Evolutionary conservation across 495 filamentous ascomycete species (phyloP), one percentile per base, ranked within the genome.

Genomic region (Xylaria sp.): DNA sequence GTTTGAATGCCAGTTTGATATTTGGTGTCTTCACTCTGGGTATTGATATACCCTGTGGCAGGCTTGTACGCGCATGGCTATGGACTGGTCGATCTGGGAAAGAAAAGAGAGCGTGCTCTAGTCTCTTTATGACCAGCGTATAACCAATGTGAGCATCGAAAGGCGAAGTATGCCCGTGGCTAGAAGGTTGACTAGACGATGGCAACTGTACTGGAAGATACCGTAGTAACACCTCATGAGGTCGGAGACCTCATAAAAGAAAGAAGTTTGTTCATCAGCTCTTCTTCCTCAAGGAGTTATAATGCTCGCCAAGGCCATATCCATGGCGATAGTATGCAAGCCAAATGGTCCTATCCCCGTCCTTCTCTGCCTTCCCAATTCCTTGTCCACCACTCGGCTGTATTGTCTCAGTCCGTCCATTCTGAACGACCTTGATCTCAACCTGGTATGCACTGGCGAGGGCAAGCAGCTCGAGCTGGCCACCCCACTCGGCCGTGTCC

Each of bases 401-500:
- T 52, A 98, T 92, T 67, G 87, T 92, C 80, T 97, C 92, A 29
- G 93, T 88, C 63, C 84, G 76, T 8, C 95, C 94, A 77, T 94
- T 92, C 79, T 97, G 95, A 59, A 99, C 83, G 12, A 99, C 91
- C 82, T 90, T 89, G 70, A 97, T 97, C 67, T 91, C 88, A 14
- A 97, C 90, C 0, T 88, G 88, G 70, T 97, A 98, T 57, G 89
- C 90, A 74, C 89, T 91, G 40, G 96, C 92, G 79, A 99, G 85
- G 31, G 96, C 96, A 74, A 90, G 78, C 41, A 98, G 82, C 84
- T 99, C 96, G 67, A 97, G 76, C 82, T 98, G 93, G 0, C 96
- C 96, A 43, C 96, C 96, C 96, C 96, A 99, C 82, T 98, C 97
- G 0, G 94, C 95, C 37, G 96, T 98, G 64, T 96, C 90, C 69